Evolutionary conservation across 164 flowering plant genomes (phyloP).

Genomic region (Cinnamomum chago): DNA sequence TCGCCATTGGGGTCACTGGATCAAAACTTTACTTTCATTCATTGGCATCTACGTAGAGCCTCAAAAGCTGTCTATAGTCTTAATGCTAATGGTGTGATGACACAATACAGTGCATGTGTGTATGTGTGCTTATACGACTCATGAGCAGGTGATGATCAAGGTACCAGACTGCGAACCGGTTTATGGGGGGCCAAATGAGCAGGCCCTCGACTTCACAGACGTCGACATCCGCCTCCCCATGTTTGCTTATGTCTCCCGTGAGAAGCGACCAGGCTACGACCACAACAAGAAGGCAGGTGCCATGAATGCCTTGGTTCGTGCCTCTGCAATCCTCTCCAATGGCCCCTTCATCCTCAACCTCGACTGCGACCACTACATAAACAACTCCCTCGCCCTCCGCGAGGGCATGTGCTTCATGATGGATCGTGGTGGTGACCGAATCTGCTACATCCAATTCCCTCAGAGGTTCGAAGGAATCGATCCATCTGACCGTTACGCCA

Average conservation of each 20-base stretch:
- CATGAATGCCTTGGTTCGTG: slow-evolving; percentile 42
- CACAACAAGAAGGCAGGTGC: slow-evolving; percentile 53
- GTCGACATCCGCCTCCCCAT: slow-evolving; percentile 39
- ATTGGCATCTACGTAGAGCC: too few relatives aligned
- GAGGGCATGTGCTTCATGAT: slow-evolving; percentile 51
- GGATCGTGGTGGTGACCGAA: slow-evolving; percentile 44
- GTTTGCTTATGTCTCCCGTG: slow-evolving; percentile 43
- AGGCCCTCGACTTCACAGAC: slow-evolving; percentile 29
- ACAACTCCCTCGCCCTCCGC: slow-evolving; percentile 32
- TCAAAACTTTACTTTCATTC: too few relatives aligned
- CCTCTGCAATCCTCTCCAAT: slow-evolving; percentile 43
- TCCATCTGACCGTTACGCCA: slow-evolving; percentile 46
- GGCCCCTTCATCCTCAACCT: slow-evolving; percentile 47
- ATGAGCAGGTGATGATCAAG: slow-evolving; percentile 54
- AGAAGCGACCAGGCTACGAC: slow-evolving; percentile 40
- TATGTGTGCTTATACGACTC: too few relatives aligned
- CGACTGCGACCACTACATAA: slow-evolving; percentile 48
- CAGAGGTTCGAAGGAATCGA: slow-evolving; percentile 47
- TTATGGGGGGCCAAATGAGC: slow-evolving; percentile 20
- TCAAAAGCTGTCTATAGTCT: too few relatives aligned
- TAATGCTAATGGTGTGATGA: too few relatives aligned
- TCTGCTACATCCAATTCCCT: slow-evolving; percentile 42
- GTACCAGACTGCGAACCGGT: slow-evolving; percentile 22
- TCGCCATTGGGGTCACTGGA: too few relatives aligned
- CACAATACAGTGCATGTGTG: too few relatives aligned